Evolutionary conservation across 495 filamentous ascomycete species (phyloP).

Genomic region (Penicillium macrosclerotiorum): DNA sequence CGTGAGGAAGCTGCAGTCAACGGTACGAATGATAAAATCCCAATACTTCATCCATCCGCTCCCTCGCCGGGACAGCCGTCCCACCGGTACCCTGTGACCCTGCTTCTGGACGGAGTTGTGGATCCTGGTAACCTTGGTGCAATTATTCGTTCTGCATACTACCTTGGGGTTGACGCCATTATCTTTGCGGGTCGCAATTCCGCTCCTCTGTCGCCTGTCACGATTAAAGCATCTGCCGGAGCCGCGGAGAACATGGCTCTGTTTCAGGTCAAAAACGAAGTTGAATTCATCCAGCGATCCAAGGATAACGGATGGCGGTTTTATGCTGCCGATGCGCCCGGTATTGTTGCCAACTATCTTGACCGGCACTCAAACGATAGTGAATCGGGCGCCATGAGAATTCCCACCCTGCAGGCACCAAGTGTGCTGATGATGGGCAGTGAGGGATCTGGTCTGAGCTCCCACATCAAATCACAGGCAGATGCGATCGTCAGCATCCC

Average conservation of each 20-base stretch:
- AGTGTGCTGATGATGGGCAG: conserved; percentile 78
- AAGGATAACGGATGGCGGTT: conserved; percentile 75
- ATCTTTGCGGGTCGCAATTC: conserved; percentile 64
- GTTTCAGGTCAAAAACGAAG: conserved; percentile 61
- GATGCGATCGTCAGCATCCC: conserved; percentile 59
- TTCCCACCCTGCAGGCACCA: conserved; percentile 57
- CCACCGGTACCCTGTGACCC: conserved; percentile 66
- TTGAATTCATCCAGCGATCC: conserved; percentile 65
- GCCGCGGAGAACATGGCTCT: conserved; percentile 76
- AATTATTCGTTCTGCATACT: conserved; percentile 82
- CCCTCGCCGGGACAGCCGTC: conserved; percentile 11
- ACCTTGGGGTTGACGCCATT: conserved; percentile 78
- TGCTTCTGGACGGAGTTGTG: conserved; percentile 80
- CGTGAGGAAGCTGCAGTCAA: conserved; percentile 71
- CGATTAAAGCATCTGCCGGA: conserved; percentile 83
- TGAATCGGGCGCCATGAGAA: conserved; percentile 2
- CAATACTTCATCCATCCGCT: conserved; percentile 27
- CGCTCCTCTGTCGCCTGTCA: conserved; percentile 68
- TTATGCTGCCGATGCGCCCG: conserved; percentile 71
- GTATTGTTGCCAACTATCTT: conserved; percentile 26
- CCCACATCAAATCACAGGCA: conserved; percentile 58
- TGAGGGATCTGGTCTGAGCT: conserved; percentile 72
- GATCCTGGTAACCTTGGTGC: conserved; percentile 90
- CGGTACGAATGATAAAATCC: conserved; percentile 47
- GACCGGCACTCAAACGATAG: conserved; percentile 11